Evolutionary conservation across 805 yeast genomes (phyloP), one percentile per base, ranked within the genome.

Genomic region (Nakazawaea laoshanensis): DNA sequence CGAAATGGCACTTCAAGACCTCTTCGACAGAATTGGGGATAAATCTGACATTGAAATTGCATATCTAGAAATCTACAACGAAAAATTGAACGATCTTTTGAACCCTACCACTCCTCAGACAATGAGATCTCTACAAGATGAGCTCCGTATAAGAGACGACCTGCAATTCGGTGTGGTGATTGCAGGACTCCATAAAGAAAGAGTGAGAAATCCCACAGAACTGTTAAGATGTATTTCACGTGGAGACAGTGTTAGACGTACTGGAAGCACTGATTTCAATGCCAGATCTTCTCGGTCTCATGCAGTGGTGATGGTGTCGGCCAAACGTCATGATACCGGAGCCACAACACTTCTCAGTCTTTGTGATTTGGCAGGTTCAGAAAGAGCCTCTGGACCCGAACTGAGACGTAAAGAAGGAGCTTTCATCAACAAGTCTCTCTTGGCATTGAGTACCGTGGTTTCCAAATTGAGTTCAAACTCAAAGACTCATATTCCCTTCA

Each of bases 281-380:
- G 65, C 85, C 2, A 67, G 94, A 40, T 80, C 94, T 7, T 85
- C 96, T 0, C 69, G 98, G 42, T 84, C 95, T 2, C 98, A 89
- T 53, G 94, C 96, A 0, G 78, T 89, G 15, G 74, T 89, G 6
- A 77, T 83, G 50, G 65, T 92, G 14, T 63, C 75, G 37, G 50
- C 89, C 12, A 60, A 61, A 3, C 52, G 62, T 4, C 59, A 65
- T 2, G 70, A 69, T 50, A 42, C 50, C 1, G 67, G 63, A 34
- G 44, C 44, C 16, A 55, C 62, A 24, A 69, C 87, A 22, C 76
- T 86, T 0, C 69, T 89, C 20, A 84, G 89, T 21, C 64, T 89
- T 36, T 89, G 97, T 61, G 98, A 89, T 57, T 67, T 89, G 48
- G 98, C 98, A 0, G 98, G 98, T 19, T 82, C 95, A n/a, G 98